phyloP scores from a whole-genome alignment of 192 early-diverging fungal species.

The Coemansia sp. region DNA sequence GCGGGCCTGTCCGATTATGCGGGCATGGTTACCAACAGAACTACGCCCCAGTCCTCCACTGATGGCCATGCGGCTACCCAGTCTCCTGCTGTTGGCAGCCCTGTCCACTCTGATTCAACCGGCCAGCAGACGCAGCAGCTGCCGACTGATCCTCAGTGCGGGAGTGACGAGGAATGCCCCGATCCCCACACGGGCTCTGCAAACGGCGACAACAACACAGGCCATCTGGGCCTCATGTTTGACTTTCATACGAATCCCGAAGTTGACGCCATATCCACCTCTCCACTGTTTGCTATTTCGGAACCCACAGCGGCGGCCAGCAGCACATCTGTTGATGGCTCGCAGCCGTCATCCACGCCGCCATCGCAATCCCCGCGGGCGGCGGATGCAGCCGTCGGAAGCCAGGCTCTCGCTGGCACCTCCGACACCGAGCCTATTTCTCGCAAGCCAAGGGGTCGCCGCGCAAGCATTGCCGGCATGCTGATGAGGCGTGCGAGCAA shows the following conservation, averaged over 20 bases:
- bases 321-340: too few relatives aligned
- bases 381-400: neutral
- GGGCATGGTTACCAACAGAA: constrained; percentile 2
- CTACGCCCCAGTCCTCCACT: neutral
- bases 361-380: neutral
- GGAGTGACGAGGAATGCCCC: too few relatives aligned
- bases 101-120: neutral
- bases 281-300: constrained; percentile 25
- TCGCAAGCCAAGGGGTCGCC: constrained; percentile 21
- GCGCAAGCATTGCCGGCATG: constrained; percentile 39
- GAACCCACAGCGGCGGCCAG: neutral
- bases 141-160: neutral
- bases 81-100: constrained; percentile 1
- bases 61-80: constrained; percentile 1
- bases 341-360: neutral
- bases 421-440: neutral
- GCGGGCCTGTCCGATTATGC: constrained; percentile 9
- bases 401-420: neutral
- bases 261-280: constrained; percentile 27
- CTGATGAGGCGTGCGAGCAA: constrained; percentile 29
- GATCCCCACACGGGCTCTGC: neutral
- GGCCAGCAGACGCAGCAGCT: neutral
- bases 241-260: constrained; percentile 37
- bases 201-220: neutral
- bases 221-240: constrained; percentile 31